A percentile compares a stretch with the other conserved stretches of the same genome.
Evolutionary conservation across 345 rosid genomes (phyloP).

Genomic region (Hirschfeldia incana): DNA sequence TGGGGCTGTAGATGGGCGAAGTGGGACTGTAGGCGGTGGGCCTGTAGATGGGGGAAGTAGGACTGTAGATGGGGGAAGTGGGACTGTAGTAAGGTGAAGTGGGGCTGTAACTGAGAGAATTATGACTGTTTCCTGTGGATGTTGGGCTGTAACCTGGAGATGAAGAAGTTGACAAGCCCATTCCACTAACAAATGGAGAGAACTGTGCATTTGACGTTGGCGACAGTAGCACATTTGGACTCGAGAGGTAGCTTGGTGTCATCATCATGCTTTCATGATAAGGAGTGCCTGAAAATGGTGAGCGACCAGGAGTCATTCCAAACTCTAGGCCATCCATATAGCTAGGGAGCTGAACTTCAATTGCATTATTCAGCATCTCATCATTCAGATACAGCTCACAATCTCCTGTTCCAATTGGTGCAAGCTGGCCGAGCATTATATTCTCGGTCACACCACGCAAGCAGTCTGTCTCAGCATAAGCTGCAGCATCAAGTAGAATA

Average conservation of each 20-base stretch:
- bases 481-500: slow-evolving; percentile 97
- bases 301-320: slow-evolving; percentile 92
- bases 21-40: slow-evolving; percentile 57
- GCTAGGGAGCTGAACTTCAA: slow-evolving; percentile 97
- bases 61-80: slow-evolving; percentile 55
- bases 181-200: slow-evolving; percentile 92
- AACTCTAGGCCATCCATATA: slow-evolving; percentile 87
- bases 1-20: slow-evolving; percentile 83
- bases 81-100: slow-evolving; percentile 87
- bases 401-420: slow-evolving; percentile 94
- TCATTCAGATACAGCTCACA: slow-evolving; percentile 88
- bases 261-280: slow-evolving; percentile 97
- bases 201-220: slow-evolving; percentile 84
- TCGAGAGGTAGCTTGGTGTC: slow-evolving; percentile 84
- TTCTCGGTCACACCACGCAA: slow-evolving; percentile 93
- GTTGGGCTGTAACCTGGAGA: slow-evolving; percentile 88
- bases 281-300: slow-evolving; percentile 89
- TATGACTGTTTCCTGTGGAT: slow-evolving; percentile 76
- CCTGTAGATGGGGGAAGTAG: slow-evolving; percentile 81
- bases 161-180: slow-evolving; percentile 83
- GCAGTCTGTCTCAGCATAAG: slow-evolving; percentile 83
- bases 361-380: slow-evolving; percentile 97
- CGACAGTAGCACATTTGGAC: slow-evolving; percentile 79
- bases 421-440: slow-evolving; percentile 96
- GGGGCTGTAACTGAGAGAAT: slow-evolving; percentile 84